Conservation (phyloP, 2,329 filamentous ascomycete species). For the Aspergillus sp. region DNA sequence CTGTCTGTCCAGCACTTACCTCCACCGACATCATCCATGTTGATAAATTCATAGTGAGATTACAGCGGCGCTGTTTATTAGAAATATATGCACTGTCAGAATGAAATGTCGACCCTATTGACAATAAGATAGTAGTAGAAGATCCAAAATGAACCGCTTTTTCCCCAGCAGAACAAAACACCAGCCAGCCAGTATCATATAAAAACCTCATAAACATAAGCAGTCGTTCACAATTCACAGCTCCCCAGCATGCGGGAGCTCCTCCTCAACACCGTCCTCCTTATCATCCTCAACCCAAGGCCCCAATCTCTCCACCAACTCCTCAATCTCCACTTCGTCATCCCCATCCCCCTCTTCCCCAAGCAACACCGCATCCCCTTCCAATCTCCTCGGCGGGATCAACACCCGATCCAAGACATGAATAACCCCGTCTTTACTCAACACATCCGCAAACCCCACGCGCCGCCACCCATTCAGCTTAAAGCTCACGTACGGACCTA, state of each 20-base stretch:
- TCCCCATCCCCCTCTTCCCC: slow-evolving; percentile 12
- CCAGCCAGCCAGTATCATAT: no score
- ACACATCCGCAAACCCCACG: slow-evolving; percentile 67
- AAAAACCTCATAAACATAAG: not conserved
- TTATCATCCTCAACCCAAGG: slow-evolving; percentile 16
- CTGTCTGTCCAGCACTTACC: not conserved
- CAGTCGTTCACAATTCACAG: slow-evolving; percentile 1
- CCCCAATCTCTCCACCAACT: slow-evolving; percentile 21
- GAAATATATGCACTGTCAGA: slow-evolving; percentile 4
- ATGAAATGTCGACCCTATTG: not conserved
- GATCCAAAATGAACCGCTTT: not conserved
- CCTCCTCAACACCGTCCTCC: not conserved
- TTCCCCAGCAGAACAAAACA: no score
- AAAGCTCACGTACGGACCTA: slow-evolving; percentile 68
- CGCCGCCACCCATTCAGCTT: slow-evolving; percentile 71
- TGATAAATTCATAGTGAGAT: slow-evolving; percentile 1
- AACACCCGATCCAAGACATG: slow-evolving; percentile 73
- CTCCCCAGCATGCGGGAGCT: not conserved
- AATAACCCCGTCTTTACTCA: slow-evolving; percentile 78
- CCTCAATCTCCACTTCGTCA: slow-evolving; percentile 19
- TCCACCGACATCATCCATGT: not conserved
- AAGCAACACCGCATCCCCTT: not conserved
- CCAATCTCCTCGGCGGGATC: slow-evolving; percentile 65
- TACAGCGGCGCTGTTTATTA: not conserved
- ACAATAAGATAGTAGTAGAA: not conserved